Percentiles rank a stretch among this genome's conserved stretches.
These are phyloP conservation scores for Eutypa lata DNA, from an alignment of 2,329 filamentous ascomycete genomes.

Conservation along the genomic window DNA sequence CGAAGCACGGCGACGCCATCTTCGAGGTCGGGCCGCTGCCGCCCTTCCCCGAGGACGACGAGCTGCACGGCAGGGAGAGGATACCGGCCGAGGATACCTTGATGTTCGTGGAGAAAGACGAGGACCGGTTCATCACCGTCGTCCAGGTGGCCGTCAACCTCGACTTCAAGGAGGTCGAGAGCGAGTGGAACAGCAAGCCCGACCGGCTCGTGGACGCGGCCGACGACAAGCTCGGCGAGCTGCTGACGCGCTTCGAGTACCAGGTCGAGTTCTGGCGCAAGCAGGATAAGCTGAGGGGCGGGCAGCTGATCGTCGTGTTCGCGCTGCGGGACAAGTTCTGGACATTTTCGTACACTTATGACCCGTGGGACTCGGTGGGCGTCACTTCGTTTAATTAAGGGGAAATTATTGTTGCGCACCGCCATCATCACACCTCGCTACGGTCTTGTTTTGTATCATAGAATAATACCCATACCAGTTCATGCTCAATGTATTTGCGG, in stretches of 20 bases:
- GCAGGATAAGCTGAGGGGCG: constrained; percentile 1
- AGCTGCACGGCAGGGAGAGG: constrained; percentile 7
- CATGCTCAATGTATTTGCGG: too few relatives aligned
- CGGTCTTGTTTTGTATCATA: not conserved
- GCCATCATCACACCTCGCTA: not conserved
- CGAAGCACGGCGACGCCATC: not conserved
- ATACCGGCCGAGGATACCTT: constrained; percentile 15
- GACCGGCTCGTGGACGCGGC: constrained; percentile 1
- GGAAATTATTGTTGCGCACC: not conserved
- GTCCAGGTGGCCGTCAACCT: constrained; percentile 10
- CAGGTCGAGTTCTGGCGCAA: constrained; percentile 5
- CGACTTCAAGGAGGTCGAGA: constrained; percentile 4
- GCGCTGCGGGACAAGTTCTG: constrained; percentile 4
- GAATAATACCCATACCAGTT: not conserved
- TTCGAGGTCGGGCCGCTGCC: constrained; percentile 12
- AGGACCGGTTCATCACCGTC: not conserved
- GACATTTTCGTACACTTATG: not conserved
- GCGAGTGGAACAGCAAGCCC: not conserved
- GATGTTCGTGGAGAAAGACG: constrained; percentile 8
- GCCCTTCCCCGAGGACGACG: constrained; percentile 6
- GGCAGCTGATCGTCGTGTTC: constrained; percentile 2
- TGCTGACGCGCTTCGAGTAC: constrained; percentile 7
- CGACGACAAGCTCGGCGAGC: constrained; percentile 7
- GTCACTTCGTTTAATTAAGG: not conserved
- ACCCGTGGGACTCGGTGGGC: not conserved